Evolutionary conservation across 2,329 filamentous ascomycete genomes (phyloP), one percentile per base, ranked within the genome.

Genomic region (Sclerotinia glacialis): DNA sequence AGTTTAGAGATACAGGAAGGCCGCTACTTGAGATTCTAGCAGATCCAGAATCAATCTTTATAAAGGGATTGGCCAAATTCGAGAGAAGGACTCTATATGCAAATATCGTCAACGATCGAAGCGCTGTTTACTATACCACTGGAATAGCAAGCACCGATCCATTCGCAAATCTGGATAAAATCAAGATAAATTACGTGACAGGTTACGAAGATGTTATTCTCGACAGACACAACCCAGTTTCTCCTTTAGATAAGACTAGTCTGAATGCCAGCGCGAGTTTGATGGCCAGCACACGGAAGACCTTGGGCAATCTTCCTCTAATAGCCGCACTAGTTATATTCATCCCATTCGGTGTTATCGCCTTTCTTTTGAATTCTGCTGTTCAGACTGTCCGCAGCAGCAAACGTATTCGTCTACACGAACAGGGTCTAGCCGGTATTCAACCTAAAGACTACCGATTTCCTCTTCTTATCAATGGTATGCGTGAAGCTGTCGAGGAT

Each of bases 61-160:
- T 96, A 73, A 85, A 86, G 42, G 93, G 88, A 0, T 82, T 98
- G 55, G 83, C 85, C 68, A 84, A 82, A 71, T 98, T 98, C 80
- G 86, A 88, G 76, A 83, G 90, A 65, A 89, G 88, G 67, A 90
- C 86, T 5, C 80, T 96, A 1, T 98, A 98, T 77, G 84, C 89
- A 52, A 98, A 98, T 75, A 88, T 96, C 56, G 80, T 90, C 74
- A 97, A 97, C 77, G 94, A 98, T 79, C 83, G 88, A 65, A 91
- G 86, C 54, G 91, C 92, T 5, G 86, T 89, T 0, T 92, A 91
- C 78, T 97, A 94, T 76, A 97, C 94, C 0, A 91, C 92, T 0
- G 83, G 83, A 26, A 92, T 97, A 55, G 83, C 88, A 31, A 88
- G 87, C 73, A 90, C 83, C 0, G 91, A 98, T 73, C 93, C 93